Base-by-base conservation (phyloP, 2,329 filamentous ascomycete species). In the Monilinia aucupariae region DNA sequence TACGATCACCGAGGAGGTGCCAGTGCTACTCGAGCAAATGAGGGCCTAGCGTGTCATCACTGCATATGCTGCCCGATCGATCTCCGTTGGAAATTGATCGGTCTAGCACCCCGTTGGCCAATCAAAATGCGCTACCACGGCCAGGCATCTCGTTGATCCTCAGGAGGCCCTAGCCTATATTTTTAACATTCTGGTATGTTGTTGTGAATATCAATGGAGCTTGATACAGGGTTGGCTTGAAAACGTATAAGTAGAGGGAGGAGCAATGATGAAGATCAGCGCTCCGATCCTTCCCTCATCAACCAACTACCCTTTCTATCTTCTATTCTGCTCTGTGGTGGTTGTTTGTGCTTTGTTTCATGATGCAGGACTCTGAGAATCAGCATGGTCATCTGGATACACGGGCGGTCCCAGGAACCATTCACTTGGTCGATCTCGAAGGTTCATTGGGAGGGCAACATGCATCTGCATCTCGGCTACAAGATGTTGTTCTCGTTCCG, bases 401-500 rank as follows among this genome's bases (percentile, higher is more conserved):
- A 45, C 43, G 41, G 22, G 53, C 50, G 20, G 55, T 69, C n/a
- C 72, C 72, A 15, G 72, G 73, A 34, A 74, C 72, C 1, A 66
- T 74, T 58, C 70, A 71, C 61, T 68, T 74, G 25, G 69, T 74
- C 45, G 72, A 73, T 64, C 66, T 74, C 9, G 71, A 69, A 55
- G 72, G 68, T 12, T 66, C 62, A 2, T 65, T 71, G 17, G 49
- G 54, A 10, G 64, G 51, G 13, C 69, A 70, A 34, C 70, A 70
- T 60, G 68, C 68, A 27, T 65, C 64, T 48, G 65, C 63, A 51
- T 63, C 69, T n/a, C 66, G 68, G 13, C 49, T 68, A 25, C 64
- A 71, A 47, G 73, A 73, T 59, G 68, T 74, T 39, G 70, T 74
- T 17, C 69, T 74, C 20, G 66, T 74, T 15, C 74, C 73, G 15